Evolutionary conservation across 129 eudicot genomes (phyloP).

Genomic region (Arctium lappa): DNA sequence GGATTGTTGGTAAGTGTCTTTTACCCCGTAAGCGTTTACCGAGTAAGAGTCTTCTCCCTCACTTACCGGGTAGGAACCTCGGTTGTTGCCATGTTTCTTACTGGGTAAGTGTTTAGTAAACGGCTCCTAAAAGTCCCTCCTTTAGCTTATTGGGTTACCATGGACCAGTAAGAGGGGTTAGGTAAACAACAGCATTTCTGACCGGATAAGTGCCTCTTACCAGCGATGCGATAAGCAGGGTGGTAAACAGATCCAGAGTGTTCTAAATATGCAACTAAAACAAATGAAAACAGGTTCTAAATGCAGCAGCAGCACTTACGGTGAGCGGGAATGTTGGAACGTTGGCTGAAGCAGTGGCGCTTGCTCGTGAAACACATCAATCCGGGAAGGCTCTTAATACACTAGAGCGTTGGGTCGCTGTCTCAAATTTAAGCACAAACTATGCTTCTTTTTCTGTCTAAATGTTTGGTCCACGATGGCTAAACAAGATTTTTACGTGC

Average conservation of each 20-base stretch:
- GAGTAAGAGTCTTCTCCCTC: too few relatives aligned
- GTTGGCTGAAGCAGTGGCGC: slow-evolving; percentile 70
- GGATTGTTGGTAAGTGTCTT: too few relatives aligned
- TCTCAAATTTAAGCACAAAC: slow-evolving; percentile 52
- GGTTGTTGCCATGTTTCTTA: too few relatives aligned
- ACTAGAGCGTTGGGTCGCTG: slow-evolving; percentile 50
- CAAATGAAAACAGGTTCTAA: slow-evolving; percentile 57
- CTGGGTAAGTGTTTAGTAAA: not conserved
- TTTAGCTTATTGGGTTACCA: not conserved
- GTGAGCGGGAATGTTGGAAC: slow-evolving; percentile 58
- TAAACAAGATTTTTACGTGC: not conserved
- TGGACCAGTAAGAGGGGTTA: too few relatives aligned
- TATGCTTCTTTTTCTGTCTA: not conserved
- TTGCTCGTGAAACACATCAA: slow-evolving; percentile 72
- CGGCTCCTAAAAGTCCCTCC: not conserved
- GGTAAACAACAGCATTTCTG: too few relatives aligned
- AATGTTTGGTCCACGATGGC: not conserved
- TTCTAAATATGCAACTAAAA: not conserved
- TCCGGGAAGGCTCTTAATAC: slow-evolving; percentile 62
- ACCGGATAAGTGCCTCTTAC: not conserved
- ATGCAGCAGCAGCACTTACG: slow-evolving; percentile 83
- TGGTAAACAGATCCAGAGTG: not conserved
- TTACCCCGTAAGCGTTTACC: not conserved
- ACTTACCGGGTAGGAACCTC: too few relatives aligned
- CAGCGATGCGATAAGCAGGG: not conserved